These are phyloP conservation scores for Cyberlindnera japonica DNA, from an alignment of 805 yeast genomes.

Conservation along the genomic window DNA sequence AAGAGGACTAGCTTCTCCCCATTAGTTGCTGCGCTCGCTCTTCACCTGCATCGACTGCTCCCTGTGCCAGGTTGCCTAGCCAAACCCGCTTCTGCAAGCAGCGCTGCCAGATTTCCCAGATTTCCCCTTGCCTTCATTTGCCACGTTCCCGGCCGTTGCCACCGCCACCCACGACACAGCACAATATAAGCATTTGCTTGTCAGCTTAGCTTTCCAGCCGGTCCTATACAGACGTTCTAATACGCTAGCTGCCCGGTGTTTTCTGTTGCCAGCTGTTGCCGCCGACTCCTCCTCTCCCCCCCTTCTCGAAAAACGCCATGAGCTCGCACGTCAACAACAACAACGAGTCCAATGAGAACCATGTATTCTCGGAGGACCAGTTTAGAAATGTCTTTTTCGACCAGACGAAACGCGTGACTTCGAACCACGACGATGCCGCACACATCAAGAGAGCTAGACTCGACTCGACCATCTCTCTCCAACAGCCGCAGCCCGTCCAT, in stretches of 20 bases:
- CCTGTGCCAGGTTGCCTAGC: neutral
- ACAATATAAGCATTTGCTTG: too few relatives aligned
- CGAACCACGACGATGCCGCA: constrained; percentile 17
- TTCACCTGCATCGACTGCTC: too few relatives aligned
- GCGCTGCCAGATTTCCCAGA: constrained; percentile 5
- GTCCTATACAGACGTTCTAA: neutral
- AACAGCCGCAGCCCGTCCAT: constrained; percentile 8
- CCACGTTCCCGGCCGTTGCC: too few relatives aligned
- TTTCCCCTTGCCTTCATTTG: constrained; percentile 3
- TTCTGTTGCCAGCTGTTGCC: neutral
- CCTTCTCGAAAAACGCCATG: constrained; percentile 23
- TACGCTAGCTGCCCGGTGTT: too few relatives aligned
- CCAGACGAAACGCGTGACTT: constrained; percentile 19
- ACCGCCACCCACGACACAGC: neutral
- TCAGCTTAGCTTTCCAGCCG: neutral
- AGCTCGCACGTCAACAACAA: constrained; percentile 37
- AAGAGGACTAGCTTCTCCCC: too few relatives aligned
- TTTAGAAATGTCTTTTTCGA: constrained; percentile 27
- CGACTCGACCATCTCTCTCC: constrained; percentile 21
- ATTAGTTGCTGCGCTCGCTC: too few relatives aligned
- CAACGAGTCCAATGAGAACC: constrained; percentile 32
- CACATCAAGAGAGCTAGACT: constrained; percentile 33
- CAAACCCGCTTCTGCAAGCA: neutral
- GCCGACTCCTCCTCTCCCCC: neutral
- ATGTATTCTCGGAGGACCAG: constrained; percentile 32